Percentiles rank a stretch among this genome's conserved stretches.
phyloP scores from a whole-genome alignment of 2,329 filamentous ascomycete species.

The Beauveria medogensis region DNA sequence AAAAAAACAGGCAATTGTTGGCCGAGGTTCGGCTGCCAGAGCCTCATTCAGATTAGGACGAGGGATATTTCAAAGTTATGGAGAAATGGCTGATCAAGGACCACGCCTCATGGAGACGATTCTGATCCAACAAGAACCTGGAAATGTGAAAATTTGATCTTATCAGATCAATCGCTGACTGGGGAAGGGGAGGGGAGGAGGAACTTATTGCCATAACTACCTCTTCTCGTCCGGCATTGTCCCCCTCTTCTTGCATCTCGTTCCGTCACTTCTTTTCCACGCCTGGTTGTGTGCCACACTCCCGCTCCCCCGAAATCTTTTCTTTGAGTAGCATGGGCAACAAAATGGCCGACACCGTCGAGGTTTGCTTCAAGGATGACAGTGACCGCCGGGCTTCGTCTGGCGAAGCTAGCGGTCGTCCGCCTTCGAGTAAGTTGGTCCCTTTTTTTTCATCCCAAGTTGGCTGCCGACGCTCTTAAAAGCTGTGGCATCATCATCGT shows the following conservation, averaged over 20 bases:
- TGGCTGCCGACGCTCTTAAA: too few relatives aligned
- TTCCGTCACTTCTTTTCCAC: background rate
- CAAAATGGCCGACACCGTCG: conserved; percentile 5
- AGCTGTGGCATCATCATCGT: too few relatives aligned
- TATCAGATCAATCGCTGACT: conserved; percentile 10
- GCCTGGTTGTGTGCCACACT: background rate
- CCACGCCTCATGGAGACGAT: background rate
- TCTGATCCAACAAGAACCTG: background rate
- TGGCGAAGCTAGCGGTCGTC: background rate
- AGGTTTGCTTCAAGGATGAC: conserved; percentile 4
- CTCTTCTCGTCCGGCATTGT: background rate
- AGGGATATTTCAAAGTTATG: background rate
- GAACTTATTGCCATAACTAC: background rate
- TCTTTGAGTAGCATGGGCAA: background rate
- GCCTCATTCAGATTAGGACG: background rate
- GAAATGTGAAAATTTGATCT: background rate
- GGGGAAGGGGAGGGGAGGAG: background rate
- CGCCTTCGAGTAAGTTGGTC: background rate
- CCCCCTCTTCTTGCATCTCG: background rate
- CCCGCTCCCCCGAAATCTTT: background rate
- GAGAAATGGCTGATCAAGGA: background rate
- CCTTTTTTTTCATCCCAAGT: too few relatives aligned
- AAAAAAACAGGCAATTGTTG: background rate
- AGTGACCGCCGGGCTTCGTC: background rate
- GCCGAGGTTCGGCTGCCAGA: background rate